Evolutionary conservation across 2,329 filamentous ascomycete genomes (phyloP).

Genomic region (Aspergillus fructus): DNA sequence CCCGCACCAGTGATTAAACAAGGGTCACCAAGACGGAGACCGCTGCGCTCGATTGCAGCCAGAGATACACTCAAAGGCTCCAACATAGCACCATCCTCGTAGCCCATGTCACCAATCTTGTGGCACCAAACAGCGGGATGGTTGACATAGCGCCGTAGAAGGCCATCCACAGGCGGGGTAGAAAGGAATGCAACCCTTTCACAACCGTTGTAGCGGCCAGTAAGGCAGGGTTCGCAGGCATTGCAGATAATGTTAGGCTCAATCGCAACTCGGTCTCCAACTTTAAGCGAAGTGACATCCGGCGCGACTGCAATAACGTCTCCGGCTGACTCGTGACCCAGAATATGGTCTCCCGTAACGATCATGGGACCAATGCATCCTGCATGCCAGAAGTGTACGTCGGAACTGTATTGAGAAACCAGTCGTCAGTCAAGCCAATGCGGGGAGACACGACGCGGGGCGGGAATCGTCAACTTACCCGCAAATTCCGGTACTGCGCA

Average conservation of each 20-base stretch:
- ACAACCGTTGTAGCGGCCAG: constrained; percentile 93
- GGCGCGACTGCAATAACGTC: constrained; percentile 71
- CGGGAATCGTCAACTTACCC: constrained; percentile 57
- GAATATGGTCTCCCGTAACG: constrained; percentile 81
- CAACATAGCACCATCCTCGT: constrained; percentile 84
- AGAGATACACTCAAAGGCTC: constrained; percentile 89
- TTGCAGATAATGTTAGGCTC: constrained; percentile 94
- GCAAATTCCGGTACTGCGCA: constrained; percentile 95
- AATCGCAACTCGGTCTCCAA: constrained; percentile 88
- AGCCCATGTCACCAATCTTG: constrained; percentile 90
- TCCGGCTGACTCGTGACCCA: constrained; percentile 87
- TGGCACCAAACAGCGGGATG: constrained; percentile 94
- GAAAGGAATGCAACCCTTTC: constrained; percentile 82
- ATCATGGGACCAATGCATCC: constrained; percentile 97
- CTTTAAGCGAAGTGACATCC: constrained; percentile 72
- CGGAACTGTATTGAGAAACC: constrained; percentile 59
- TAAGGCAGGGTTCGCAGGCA: constrained; percentile 85
- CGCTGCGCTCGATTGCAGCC: constrained; percentile 80
- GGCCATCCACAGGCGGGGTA: constrained; percentile 82
- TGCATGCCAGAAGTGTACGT: constrained; percentile 96
- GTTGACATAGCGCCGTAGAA: constrained; percentile 89
- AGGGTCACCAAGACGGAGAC: constrained; percentile 78
- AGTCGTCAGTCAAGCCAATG: constrained; percentile 10
- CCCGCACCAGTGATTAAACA: constrained; percentile 89
- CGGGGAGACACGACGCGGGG: not conserved